Conservation (phyloP, 495 filamentous ascomycete genomes). For the Terfezia claveryi region DNA sequence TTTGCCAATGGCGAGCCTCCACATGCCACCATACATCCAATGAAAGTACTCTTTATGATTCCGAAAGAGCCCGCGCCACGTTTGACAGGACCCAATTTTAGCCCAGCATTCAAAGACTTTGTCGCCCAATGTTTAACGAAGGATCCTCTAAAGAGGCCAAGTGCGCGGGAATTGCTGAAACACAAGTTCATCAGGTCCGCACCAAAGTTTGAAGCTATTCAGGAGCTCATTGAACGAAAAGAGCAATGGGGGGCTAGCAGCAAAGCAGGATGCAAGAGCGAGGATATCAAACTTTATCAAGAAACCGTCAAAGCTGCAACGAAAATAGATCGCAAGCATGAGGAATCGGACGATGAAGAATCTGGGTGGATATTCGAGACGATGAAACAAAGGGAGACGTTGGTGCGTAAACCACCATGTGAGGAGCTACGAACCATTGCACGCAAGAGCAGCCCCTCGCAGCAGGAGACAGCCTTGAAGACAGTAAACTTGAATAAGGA, state of each 20-base stretch:
- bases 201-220: constrained; percentile 74
- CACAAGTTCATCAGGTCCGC: constrained; percentile 77
- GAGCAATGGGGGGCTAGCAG: constrained; percentile 61
- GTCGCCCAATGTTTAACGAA: constrained; percentile 68
- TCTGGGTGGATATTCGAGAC: not conserved
- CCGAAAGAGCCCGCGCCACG: constrained; percentile 79
- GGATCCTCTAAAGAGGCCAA: constrained; percentile 68
- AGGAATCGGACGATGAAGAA: not conserved
- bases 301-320: constrained; percentile 4
- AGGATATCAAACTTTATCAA: constrained; percentile 16
- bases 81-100: constrained; percentile 59
- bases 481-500: not conserved
- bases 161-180: constrained; percentile 68
- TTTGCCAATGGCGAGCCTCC: constrained; percentile 83
- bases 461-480: not conserved
- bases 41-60: constrained; percentile 95
- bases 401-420: not conserved
- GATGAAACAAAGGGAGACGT: not conserved
- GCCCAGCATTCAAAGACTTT: constrained; percentile 82
- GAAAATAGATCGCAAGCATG: not conserved
- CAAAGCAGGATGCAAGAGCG: constrained; percentile 16
- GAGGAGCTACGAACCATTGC: not conserved
- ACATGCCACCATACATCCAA: constrained; percentile 90
- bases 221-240: constrained; percentile 77
- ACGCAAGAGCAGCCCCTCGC: not conserved